These are phyloP conservation scores for Stagonosporopsis rhizophila DNA, from an alignment of 2,329 filamentous ascomycete species.

Conservation along the genomic window DNA sequence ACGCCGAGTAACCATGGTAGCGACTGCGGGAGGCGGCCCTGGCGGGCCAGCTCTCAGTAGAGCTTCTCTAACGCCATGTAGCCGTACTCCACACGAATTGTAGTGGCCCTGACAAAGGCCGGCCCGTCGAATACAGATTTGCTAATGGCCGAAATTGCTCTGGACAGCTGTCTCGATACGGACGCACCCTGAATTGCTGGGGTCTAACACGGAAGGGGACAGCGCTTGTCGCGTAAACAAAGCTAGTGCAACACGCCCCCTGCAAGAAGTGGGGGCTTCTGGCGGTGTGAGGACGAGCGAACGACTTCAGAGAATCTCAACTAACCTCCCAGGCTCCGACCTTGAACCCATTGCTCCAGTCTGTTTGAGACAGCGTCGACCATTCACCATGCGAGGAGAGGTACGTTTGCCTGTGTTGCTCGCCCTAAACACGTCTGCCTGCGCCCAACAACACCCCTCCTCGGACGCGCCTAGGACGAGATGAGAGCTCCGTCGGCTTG, in stretches of 20 bases:
- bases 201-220: slow-evolving; percentile 8
- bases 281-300: slow-evolving; percentile 17
- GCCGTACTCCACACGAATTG: background rate
- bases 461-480: slow-evolving; percentile 20
- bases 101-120: background rate
- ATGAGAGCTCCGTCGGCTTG: slow-evolving; percentile 11
- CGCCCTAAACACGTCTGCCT: slow-evolving; percentile 35
- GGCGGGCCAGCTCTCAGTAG: slow-evolving; percentile 1
- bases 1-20: slow-evolving; percentile 1
- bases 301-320: slow-evolving; percentile 24
- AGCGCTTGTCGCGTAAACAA: slow-evolving; percentile 19
- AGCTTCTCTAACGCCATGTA: background rate
- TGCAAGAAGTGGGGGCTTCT: slow-evolving; percentile 16
- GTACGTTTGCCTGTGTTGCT: slow-evolving; percentile 35
- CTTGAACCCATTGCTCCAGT: slow-evolving; percentile 33
- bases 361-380: slow-evolving; percentile 46
- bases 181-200: slow-evolving; percentile 2
- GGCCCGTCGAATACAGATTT: slow-evolving; percentile 1
- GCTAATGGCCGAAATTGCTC: background rate
- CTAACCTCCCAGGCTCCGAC: slow-evolving; percentile 22
- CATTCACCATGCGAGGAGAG: slow-evolving; percentile 51
- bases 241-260: slow-evolving; percentile 14
- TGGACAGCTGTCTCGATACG: slow-evolving; percentile 4
- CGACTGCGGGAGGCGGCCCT: slow-evolving; percentile 10
- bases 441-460: slow-evolving; percentile 6